Evolutionary conservation across 2,329 filamentous ascomycete species (phyloP), one percentile per base, ranked within the genome.

Genomic region (Sphaceloma murrayae): DNA sequence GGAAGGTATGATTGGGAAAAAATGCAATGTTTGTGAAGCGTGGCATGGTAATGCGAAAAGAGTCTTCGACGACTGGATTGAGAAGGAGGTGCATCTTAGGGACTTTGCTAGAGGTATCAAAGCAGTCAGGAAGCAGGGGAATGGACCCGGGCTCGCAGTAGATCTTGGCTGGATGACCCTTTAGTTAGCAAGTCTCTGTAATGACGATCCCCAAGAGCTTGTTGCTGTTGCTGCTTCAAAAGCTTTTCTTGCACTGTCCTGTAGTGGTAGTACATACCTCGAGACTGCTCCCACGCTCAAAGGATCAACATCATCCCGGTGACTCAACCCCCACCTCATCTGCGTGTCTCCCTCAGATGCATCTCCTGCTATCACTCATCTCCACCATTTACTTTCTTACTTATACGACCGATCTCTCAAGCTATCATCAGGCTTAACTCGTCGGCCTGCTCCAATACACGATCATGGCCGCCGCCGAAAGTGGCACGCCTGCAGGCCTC

Each of bases 31-130:
- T 32, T 43, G 42, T 31, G 14, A 48, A 17, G 21, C 30, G 2
- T 21, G 36, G 40, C 7, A 32, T n/a, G 18, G 14, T 7, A 14
- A 34, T 16, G 17, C 27, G 7, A 43, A 34, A 17, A 31, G 36
- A 14, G 44, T 36, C 14, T 49, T 48, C 43, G 49, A 29, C 51
- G 58, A 47, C 16, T 67, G 65, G 65, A 45, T 67, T 14, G 57
- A 63, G 18, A 50, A 56, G 21, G 66, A 69, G 51, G 59, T 62
- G 42, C 51, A 53, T 11, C 54, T 58, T 3, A 53, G 61, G 31
- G 48, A 46, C 16, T 58, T 66, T 0, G 62, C 49, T 4, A 30
- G 46, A 14, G 47, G 49, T 3, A 59, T 69, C 24, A 58, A 61
- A 26, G 47, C 18, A n/a, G 31, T 56, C 11, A 43, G 51, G 11